Percentiles rank a stretch among this genome's conserved stretches.
Conservation (phyloP, 345 rosid species). For the Brassica napus region Da-Ae NC_063452.1:6272001-6272500, state of each 20-base stretch:
- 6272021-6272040: slow-evolving; percentile 43
- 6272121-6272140: slow-evolving; percentile 94
- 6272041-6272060: slow-evolving; percentile 42
- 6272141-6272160: slow-evolving; percentile 53
- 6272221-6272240: neutral
- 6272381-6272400: neutral
- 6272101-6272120: slow-evolving; percentile 72
- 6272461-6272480: neutral
- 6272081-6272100: slow-evolving; percentile 93
- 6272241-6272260: no score
- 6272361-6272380: neutral
- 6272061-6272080: slow-evolving; percentile 60
- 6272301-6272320: neutral
- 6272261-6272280: no score
- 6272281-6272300: no score
- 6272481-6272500: neutral
- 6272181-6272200: neutral
- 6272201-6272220: neutral
- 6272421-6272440: neutral
- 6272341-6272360: neutral
- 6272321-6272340: neutral
- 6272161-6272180: slow-evolving; percentile 47
- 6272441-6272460: neutral
- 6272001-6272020: slow-evolving; percentile 59
- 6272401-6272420: neutral